Percentiles rank a stretch among this genome's conserved stretches.
phyloP scores from a whole-genome alignment of 1,139 yeast genomes.

The Blastobotrys buckinghamii region DNA sequence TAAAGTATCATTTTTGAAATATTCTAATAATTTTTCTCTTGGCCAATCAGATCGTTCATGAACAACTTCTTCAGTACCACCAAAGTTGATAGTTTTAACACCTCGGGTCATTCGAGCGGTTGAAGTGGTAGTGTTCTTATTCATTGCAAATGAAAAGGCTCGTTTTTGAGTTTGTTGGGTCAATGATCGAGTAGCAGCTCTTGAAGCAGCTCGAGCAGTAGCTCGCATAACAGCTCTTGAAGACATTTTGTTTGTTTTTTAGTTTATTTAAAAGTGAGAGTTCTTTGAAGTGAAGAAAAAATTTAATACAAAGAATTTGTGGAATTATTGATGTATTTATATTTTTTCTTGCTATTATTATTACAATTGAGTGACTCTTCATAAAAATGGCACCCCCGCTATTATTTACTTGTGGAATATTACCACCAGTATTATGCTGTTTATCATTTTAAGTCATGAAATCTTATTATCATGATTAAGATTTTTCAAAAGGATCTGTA shows the following conservation, averaged over 20 bases:
- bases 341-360: conserved; percentile 4
- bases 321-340: conserved; percentile 1
- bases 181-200: conserved; percentile 22
- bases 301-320: not conserved
- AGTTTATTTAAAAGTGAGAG: too few relatives aligned
- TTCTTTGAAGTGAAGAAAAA: not conserved
- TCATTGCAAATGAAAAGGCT: conserved; percentile 22
- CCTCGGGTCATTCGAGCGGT: conserved; percentile 49
- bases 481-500: not conserved
- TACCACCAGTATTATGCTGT: too few relatives aligned
- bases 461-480: not conserved
- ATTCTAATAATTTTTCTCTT: conserved; percentile 87
- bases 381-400: not conserved
- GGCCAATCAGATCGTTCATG: conserved; percentile 99
- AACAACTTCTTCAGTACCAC: conserved; percentile 90
- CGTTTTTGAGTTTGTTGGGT: conserved; percentile 19
- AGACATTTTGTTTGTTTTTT: conserved; percentile 12
- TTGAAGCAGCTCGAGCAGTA: conserved; percentile 21
- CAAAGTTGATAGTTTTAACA: conserved; percentile 92
- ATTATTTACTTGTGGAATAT: too few relatives aligned
- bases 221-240: conserved; percentile 18
- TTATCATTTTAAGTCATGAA: too few relatives aligned
- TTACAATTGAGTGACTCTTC: conserved; percentile 3
- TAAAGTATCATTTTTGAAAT: conserved; percentile 96
- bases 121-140: conserved; percentile 21